Percentiles rank a stretch among this genome's conserved stretches.
These are phyloP conservation scores for Macrolepiota albuminosa DNA, from an alignment of 768 basidiomycete species.

Conservation along the genomic window DNA sequence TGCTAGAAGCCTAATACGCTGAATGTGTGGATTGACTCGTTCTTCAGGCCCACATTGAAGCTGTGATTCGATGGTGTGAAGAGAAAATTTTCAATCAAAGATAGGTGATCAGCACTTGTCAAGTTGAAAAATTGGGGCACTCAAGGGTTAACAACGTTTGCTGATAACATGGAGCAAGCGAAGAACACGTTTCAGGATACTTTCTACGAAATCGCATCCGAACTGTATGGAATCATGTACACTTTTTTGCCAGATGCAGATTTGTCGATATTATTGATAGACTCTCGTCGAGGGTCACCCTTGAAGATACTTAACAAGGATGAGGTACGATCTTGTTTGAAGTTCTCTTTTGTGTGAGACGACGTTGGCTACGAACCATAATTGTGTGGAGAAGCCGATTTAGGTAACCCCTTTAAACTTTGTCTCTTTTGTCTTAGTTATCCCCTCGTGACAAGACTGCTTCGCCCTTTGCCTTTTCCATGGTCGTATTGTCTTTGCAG, in stretches of 20 bases:
- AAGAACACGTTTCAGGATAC: neutral
- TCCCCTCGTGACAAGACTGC: conserved; percentile 16
- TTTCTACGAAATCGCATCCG: neutral
- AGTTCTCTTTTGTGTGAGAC: conserved; percentile 15
- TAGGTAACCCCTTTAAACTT: conserved; percentile 17
- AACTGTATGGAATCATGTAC: neutral
- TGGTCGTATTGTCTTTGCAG: conserved; percentile 21
- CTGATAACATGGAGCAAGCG: neutral
- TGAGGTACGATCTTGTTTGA: conserved; percentile 7
- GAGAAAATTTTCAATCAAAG: neutral
- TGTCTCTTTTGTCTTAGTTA: conserved; percentile 16
- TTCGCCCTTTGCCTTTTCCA: conserved; percentile 12
- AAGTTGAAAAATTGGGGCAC: neutral
- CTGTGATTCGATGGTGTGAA: neutral
- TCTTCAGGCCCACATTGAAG: neutral
- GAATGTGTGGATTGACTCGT: neutral
- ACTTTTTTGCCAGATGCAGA: neutral
- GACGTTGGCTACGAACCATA: neutral
- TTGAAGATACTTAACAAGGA: conserved; percentile 10
- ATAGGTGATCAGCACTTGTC: neutral
- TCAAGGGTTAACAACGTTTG: neutral
- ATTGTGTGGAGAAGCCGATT: conserved; percentile 17
- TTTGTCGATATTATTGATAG: conserved; percentile 8
- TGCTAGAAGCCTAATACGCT: neutral
- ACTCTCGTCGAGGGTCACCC: neutral